Conservation (phyloP, 1,284 basidiomycete species). For the Xerocomus nothofagi region DNA sequence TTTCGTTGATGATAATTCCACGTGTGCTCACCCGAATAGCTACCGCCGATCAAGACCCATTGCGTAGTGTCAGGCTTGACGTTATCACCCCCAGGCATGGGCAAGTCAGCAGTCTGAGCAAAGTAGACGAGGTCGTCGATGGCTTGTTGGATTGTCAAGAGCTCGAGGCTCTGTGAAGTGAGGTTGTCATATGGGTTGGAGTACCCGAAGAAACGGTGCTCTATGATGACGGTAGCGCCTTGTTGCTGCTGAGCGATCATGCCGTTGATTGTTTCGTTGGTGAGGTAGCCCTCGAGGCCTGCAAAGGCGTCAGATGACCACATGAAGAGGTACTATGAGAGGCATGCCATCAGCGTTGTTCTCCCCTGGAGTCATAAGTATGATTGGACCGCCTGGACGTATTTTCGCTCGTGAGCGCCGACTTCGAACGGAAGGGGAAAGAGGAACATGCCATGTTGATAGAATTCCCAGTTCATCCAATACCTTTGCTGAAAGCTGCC, state of each 20-base stretch:
- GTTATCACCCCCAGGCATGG: constrained; percentile 62
- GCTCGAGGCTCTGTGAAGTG: constrained; percentile 53
- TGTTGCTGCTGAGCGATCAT: constrained; percentile 65
- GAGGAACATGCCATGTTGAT: constrained; percentile 45
- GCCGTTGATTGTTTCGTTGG: constrained; percentile 64
- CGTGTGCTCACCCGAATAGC: constrained; percentile 53
- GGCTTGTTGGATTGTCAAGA: constrained; percentile 70
- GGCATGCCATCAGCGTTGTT: constrained; percentile 41
- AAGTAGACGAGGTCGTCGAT: constrained; percentile 73
- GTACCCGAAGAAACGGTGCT: constrained; percentile 54
- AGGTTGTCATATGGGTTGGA: constrained; percentile 64
- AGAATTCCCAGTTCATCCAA: constrained; percentile 66
- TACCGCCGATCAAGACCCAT: constrained; percentile 73
- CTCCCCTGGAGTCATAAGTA: constrained; percentile 57
- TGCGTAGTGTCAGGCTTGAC: constrained; percentile 59
- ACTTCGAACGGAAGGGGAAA: not conserved
- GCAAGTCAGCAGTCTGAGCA: constrained; percentile 60
- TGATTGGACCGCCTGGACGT: constrained; percentile 60
- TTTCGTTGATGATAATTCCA: not conserved
- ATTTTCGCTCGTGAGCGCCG: not conserved
- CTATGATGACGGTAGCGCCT: constrained; percentile 62
- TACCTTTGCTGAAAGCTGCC: constrained; percentile 78
- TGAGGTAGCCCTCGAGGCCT: constrained; percentile 60
- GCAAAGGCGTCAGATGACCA: constrained; percentile 36
- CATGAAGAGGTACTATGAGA: constrained; percentile 23